phyloP scores from a whole-genome alignment of 78 protist species.

The Paratrimastix pyriformis region DNA sequence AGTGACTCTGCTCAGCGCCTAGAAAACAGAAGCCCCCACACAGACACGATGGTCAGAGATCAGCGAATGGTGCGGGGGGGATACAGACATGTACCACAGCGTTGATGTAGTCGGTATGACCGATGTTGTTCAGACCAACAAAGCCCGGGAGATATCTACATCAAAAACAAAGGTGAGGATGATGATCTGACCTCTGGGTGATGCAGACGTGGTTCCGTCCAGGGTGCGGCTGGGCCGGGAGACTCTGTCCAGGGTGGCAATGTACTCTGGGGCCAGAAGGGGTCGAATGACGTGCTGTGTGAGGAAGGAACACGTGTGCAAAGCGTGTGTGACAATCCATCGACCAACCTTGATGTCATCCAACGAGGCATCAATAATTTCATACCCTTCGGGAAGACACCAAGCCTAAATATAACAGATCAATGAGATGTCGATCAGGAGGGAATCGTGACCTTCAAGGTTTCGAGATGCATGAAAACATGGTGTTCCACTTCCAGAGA shows the following conservation, averaged over 20 bases:
- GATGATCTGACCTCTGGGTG: background rate
- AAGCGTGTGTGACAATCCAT: background rate
- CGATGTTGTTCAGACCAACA: slow-evolving; percentile 85
- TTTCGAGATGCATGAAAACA: slow-evolving; percentile 78
- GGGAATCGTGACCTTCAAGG: background rate
- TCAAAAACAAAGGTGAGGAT: too few species aligned
- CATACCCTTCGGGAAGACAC: slow-evolving; percentile 94
- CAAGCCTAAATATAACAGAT: slow-evolving; percentile 27
- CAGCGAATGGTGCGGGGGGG: background rate
- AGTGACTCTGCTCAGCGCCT: slow-evolving; percentile 57
- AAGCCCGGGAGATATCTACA: slow-evolving; percentile 74
- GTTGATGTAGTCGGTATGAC: slow-evolving; percentile 68
- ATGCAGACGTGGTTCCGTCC: slow-evolving; percentile 6
- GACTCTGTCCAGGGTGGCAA: background rate
- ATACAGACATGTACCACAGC: slow-evolving; percentile 47
- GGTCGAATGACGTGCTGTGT: slow-evolving; percentile 9
- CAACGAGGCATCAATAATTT: slow-evolving; percentile 79
- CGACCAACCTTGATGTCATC: slow-evolving; percentile 58
- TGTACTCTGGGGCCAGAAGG: background rate
- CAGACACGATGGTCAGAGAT: background rate
- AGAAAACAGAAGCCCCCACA: slow-evolving; percentile 25
- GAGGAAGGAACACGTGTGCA: background rate
- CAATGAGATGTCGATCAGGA: background rate
- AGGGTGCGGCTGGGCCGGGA: background rate
- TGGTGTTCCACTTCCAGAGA: slow-evolving; percentile 54